Evolutionary conservation across 2,329 filamentous ascomycete genomes (phyloP), one percentile per base, ranked within the genome.

Genomic region (Aspergillus eucalypticola): DNA sequence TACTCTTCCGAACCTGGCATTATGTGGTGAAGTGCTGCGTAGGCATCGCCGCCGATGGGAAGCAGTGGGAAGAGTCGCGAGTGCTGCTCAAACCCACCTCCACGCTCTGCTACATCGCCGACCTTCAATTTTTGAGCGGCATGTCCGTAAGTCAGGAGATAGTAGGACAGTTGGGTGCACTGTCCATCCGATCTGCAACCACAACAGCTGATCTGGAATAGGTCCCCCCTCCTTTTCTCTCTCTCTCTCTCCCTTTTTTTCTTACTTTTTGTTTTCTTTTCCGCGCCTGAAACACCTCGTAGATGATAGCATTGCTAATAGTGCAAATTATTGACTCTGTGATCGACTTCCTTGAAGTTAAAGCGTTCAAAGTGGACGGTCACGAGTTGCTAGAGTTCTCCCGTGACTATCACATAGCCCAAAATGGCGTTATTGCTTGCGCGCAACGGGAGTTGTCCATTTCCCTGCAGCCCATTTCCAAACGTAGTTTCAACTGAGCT

Each of bases 51-150:
- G 52, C 64, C 41, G 65, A 67, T 42, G 64, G 64, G 1, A 27
- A 44, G 10, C 25, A 54, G 10, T 75, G 72, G 71, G 65, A 67
- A 41, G 68, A 71, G 46, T 73, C 70, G 2, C 61, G 72, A 8
- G 69, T 69, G 13, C 64, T 78, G 4, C 62, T 78, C 17, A 69
- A 75, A n/a, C 70, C 69, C 6, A 74, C 75, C 42, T 78, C 78
- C 59, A 60, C 65, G 2, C 66, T 69, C 64, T 56, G 69, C 7
- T 71, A 75, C 56, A 69, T 54, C 67, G 68, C 41, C 69, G 21
- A 76, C 51, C 64, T 78, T 1, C 67, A 73, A 8, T 62, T 71
- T 2, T 72, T 46, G 60, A 8, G 25, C 6, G 25, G 7, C 25
- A 27, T 27, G 25, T 27, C 25, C 25, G 25, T 27, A 27, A 27